Evolutionary conservation across 1,284 basidiomycete species (phyloP), one percentile per base, ranked within the genome.

Genomic region (Tilletia setariae): DNA sequence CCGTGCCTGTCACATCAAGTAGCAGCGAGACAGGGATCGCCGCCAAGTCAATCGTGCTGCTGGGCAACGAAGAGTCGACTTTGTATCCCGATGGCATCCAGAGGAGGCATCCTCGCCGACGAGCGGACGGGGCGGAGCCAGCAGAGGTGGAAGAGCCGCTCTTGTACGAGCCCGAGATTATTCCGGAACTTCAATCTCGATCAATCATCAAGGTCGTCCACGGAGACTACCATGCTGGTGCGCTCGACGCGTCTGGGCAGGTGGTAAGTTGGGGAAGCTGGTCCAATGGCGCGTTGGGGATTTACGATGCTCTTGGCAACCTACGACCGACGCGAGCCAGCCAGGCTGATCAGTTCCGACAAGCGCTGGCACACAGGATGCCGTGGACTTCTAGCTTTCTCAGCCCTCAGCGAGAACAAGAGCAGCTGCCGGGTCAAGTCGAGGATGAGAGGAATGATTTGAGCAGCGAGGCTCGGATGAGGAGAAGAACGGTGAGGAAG

Each of bases 161-260:
- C 62, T 43, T 42, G 42, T 63, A 7, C 43, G 35, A 64, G 1
- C 90, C 92, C 1, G 85, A 86, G 42, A 84, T 91, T 70, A 86
- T 91, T 2, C 89, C 90, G 0, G 86, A 86, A 25, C 84, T 95
- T 23, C 91, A 93, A 75, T 86, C 90, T 74, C 86, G 85, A 70
- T 85, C 86, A 47, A 87, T 94, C 67, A 93, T 94, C 72, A 91
- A 91, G 67, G 89, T 94, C 67, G 89, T 90, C 9, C 86, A 93
- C 61, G 94, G 94, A 3, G 93, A 96, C 83, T 94, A 93, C 82
- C 93, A 96, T 84, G 89, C 86, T 76, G 91, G 89, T 30, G 93
- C 94, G 0, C 85, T 96, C 71, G 93, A 92, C 0, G 85, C 87
- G 49, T 83, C 86, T 30, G 94, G 93, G 15, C 87, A 89, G 74